A percentile compares a stretch with the other conserved stretches of the same genome.
Evolutionary conservation across 768 basidiomycete genomes (phyloP).

Genomic region (Chalciporus piperatus): DNA sequence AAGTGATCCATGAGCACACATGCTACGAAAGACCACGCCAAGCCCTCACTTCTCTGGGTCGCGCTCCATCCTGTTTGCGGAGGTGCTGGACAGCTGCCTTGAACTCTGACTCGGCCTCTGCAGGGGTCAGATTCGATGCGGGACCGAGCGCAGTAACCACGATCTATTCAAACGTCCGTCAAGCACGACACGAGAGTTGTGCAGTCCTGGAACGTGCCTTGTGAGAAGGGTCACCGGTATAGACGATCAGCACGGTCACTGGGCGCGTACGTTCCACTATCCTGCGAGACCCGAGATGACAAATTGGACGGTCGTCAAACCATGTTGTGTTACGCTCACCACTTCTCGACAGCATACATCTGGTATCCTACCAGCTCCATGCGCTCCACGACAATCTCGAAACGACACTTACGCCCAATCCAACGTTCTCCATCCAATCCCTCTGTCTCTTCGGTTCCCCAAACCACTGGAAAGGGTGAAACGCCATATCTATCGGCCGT

Average conservation of each 20-base stretch:
- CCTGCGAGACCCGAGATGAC: slow-evolving; percentile 35
- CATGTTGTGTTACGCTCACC: slow-evolving; percentile 42
- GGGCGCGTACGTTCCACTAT: slow-evolving; percentile 64
- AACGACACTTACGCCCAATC: slow-evolving; percentile 45
- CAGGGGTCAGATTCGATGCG: slow-evolving; percentile 36
- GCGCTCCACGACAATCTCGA: slow-evolving; percentile 47
- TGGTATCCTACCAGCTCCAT: slow-evolving; percentile 61
- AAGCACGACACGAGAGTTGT: slow-evolving; percentile 7
- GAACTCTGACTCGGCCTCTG: slow-evolving; percentile 54
- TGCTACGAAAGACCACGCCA: background rate
- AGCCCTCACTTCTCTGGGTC: slow-evolving; percentile 58
- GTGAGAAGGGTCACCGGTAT: slow-evolving; percentile 72
- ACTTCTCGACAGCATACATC: slow-evolving; percentile 85
- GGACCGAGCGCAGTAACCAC: slow-evolving; percentile 56
- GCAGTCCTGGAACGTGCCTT: slow-evolving; percentile 38
- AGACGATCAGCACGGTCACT: slow-evolving; percentile 64
- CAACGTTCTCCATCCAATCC: slow-evolving; percentile 34
- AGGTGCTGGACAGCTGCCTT: slow-evolving; percentile 58
- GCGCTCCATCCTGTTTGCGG: slow-evolving; percentile 61
- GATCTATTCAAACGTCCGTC: slow-evolving; percentile 42
- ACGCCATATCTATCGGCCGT: slow-evolving; percentile 16
- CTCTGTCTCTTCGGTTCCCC: slow-evolving; percentile 13
- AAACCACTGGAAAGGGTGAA: slow-evolving; percentile 1
- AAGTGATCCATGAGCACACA: slow-evolving; percentile 6
- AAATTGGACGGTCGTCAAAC: background rate